A percentile compares a stretch with the other conserved stretches of the same genome.
phyloP scores from a whole-genome alignment of 345 rosid genomes.

The Rhizophora apiculata region DNA sequence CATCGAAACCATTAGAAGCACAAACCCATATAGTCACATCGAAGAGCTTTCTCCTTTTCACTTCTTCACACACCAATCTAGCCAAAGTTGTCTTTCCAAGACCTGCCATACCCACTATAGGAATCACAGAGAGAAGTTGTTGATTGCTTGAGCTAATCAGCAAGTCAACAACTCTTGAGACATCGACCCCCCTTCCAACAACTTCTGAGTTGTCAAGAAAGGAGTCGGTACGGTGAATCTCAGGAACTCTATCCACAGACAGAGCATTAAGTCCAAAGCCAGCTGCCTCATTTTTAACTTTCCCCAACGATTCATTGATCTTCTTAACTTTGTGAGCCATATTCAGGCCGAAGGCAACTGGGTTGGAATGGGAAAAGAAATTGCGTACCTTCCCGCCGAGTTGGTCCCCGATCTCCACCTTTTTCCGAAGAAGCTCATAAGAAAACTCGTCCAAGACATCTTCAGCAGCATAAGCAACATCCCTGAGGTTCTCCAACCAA shows the following conservation, averaged over 20 bases:
- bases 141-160: background rate
- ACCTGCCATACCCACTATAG: slow-evolving; percentile 28
- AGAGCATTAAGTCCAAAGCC: background rate
- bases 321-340: background rate
- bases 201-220: slow-evolving; percentile 2
- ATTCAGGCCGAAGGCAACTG: background rate
- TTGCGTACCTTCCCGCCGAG: background rate
- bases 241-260: background rate
- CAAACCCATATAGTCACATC: slow-evolving; percentile 13
- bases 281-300: background rate
- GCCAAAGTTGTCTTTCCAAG: slow-evolving; percentile 30
- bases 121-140: background rate
- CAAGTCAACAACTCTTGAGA: slow-evolving; percentile 2
- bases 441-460: slow-evolving; percentile 1
- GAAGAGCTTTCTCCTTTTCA: background rate
- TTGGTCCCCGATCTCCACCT: background rate
- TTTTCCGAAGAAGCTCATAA: slow-evolving; percentile 1
- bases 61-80: background rate
- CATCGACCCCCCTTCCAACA: slow-evolving; percentile 20
- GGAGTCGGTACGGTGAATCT: background rate
- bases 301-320: background rate
- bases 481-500: slow-evolving; percentile 6
- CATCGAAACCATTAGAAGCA: slow-evolving; percentile 12
- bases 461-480: slow-evolving; percentile 8
- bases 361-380: background rate